Evolutionary conservation across 805 yeast genomes (phyloP).

Genomic region (Candida namnaoensis): DNA sequence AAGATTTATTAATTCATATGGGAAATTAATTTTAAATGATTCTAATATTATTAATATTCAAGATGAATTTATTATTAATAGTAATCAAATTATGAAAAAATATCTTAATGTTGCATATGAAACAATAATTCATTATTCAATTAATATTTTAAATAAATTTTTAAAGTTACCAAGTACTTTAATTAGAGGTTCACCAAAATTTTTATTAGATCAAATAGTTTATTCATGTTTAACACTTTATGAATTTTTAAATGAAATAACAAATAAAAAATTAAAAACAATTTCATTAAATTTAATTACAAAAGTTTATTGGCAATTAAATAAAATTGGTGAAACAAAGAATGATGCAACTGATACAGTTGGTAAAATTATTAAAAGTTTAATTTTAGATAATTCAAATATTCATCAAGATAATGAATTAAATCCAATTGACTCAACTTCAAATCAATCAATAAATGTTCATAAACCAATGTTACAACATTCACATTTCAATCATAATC

Average conservation of each 20-base stretch:
- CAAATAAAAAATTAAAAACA: conserved; percentile 27
- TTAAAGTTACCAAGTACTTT: conserved; percentile 33
- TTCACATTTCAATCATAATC: no score
- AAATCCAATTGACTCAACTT: no score
- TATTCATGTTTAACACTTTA: conserved; percentile 46
- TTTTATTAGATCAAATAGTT: conserved; percentile 41
- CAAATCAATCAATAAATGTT: no score
- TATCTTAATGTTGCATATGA: conserved; percentile 23
- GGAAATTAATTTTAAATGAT: conserved; percentile 6
- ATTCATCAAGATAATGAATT: no score
- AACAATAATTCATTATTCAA: conserved; percentile 36
- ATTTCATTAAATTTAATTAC: conserved; percentile 38
- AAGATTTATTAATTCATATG: conserved; percentile 26
- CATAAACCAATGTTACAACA: no score
- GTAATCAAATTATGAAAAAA: conserved; percentile 13
- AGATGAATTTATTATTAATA: conserved; percentile 1
- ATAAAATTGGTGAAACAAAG: conserved; percentile 44
- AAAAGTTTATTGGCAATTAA: conserved; percentile 48
- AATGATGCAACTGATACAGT: conserved; percentile 56
- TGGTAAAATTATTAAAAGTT: conserved; percentile 41
- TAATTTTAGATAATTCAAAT: conserved; percentile 28
- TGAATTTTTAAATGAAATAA: conserved; percentile 32
- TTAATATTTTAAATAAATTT: conserved; percentile 35
- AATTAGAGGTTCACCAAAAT: conserved; percentile 47
- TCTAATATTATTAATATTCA: no score